Conservation (phyloP, 371 early-diverging fungal species). For the Rhizopus stolonifer region DNA sequence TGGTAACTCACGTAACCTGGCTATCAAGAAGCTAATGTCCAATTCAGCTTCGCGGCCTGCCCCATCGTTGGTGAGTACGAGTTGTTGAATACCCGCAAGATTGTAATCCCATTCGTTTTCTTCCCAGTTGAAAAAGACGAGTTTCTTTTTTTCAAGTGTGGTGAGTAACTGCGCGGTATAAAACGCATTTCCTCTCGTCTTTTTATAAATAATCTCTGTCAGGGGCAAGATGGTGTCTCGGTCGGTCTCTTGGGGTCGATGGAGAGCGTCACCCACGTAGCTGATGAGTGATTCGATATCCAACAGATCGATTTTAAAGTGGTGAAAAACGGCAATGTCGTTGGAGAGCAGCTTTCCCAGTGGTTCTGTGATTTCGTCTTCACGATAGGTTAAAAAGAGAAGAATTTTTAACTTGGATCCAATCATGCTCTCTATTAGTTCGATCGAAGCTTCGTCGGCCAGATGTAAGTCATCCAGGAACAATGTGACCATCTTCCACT, state of each 20-base stretch:
- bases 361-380: constrained; percentile 27
- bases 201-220: constrained; percentile 35
- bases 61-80: constrained; percentile 18
- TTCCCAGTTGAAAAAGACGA: constrained; percentile 50
- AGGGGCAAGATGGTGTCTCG: constrained; percentile 33
- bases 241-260: constrained; percentile 22
- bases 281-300: constrained; percentile 39
- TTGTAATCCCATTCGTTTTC: constrained; percentile 49
- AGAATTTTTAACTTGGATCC: constrained; percentile 30
- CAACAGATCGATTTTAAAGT: constrained; percentile 28
- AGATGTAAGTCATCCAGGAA: constrained; percentile 49
- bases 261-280: constrained; percentile 38
- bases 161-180: constrained; percentile 39
- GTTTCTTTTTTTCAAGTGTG: constrained; percentile 41
- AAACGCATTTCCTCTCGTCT: constrained; percentile 45
- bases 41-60: constrained; percentile 25
- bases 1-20: constrained; percentile 36
- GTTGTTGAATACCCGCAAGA: constrained; percentile 31
- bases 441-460: constrained; percentile 49
- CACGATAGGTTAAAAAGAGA: constrained; percentile 38
- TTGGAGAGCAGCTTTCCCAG: constrained; percentile 24
- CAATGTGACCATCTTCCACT: constrained; percentile 48
- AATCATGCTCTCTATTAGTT: constrained; percentile 38
- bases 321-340: constrained; percentile 29
- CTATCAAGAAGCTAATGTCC: constrained; percentile 37